Evolutionary conservation across 2,329 filamentous ascomycete genomes (phyloP), one percentile per base, ranked within the genome.

Genomic region (Gremmenia infestans): DNA sequence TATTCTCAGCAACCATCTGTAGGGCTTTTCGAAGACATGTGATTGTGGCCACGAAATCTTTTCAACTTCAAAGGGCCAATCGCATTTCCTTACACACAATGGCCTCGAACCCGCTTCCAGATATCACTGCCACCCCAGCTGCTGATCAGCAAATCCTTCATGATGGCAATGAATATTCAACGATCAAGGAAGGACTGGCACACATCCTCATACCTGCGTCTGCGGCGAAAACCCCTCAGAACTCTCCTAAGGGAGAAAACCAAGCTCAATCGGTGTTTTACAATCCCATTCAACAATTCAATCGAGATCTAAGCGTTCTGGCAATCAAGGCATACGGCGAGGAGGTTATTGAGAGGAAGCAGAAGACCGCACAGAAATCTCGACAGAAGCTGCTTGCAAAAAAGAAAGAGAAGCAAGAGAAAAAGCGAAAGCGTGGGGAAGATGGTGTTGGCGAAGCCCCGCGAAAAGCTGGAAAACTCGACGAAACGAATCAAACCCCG

Each of bases 261-360:
- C 79, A 83, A 64, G 78, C 84, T 40, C 81, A 86, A 64, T 88
- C 93, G 66, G 95, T 99, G 54, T 99, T 99, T 70, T 99, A 99
- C 80, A 99, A 99, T 66, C 93, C 94, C 0, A 97, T 99, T 53
- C 94, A 99, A 71, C 94, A 99, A 70, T 99, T 97, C 78, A 99
- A 99, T 73, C 88, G 95, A 48, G 94, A 99, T 70, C 74, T 99
- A 62, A 97, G 91, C 58, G 90, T 97, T 25, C 80, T 99, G 14
- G 91, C 91, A 0, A 96, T 99, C 71, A 90, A 89, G 68, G 88
- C 89, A 0, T 96, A 93, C 70, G 90, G 89, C 1, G 85, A 94
- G 63, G 84, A 90, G 35, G 65, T 81, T 4, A 68, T 84, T 17
- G 74, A 79, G 36, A 75, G 73, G 65, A 75, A 73, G 56, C 72